Evolutionary conservation across 2,329 filamentous ascomycete species (phyloP).

Genomic region (Helotiales sp.): DNA sequence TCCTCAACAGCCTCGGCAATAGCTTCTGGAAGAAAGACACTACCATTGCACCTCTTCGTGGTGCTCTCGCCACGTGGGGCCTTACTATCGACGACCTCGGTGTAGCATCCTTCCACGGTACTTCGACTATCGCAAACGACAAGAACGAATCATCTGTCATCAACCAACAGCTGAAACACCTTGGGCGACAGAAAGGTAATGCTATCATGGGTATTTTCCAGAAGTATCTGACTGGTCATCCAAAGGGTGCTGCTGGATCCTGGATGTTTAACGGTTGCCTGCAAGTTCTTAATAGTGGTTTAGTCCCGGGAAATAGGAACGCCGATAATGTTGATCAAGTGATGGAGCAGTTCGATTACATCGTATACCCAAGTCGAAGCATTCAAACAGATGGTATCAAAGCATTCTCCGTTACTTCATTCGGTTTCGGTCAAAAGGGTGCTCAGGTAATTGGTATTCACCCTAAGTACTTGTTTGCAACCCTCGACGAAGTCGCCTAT

Average conservation of each 20-base stretch:
- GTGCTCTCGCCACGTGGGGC: conserved; percentile 96
- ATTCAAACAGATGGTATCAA: conserved; percentile 99
- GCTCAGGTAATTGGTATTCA: conserved; percentile 97
- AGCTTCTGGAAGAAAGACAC: conserved; percentile 98
- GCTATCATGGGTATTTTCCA: conserved; percentile 97
- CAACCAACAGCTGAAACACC: conserved; percentile 92
- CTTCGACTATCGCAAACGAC: conserved; percentile 97
- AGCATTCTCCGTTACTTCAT: conserved; percentile 98
- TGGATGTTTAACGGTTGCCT: conserved; percentile 99
- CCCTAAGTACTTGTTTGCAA: conserved; percentile 92
- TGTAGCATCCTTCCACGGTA: conserved; percentile 98
- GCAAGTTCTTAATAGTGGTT: conserved; percentile 90
- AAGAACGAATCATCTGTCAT: conserved; percentile 99
- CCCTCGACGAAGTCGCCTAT: conserved; percentile 87
- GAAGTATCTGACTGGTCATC: conserved; percentile 98
- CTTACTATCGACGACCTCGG: conserved; percentile 94
- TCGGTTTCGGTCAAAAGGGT: conserved; percentile 99
- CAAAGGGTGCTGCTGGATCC: conserved; percentile 97
- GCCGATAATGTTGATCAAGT: conserved; percentile 95
- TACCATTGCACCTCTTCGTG: conserved; percentile 91
- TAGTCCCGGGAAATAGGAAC: conserved; percentile 96
- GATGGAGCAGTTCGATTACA: conserved; percentile 98
- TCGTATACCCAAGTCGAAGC: conserved; percentile 92
- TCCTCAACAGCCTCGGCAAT: conserved; percentile 91
- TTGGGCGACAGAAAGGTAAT: conserved; percentile 95